These are phyloP conservation scores for Euphrasia confusa DNA, from an alignment of 257 asterid genomes.

Conservation along the genomic window DNA sequence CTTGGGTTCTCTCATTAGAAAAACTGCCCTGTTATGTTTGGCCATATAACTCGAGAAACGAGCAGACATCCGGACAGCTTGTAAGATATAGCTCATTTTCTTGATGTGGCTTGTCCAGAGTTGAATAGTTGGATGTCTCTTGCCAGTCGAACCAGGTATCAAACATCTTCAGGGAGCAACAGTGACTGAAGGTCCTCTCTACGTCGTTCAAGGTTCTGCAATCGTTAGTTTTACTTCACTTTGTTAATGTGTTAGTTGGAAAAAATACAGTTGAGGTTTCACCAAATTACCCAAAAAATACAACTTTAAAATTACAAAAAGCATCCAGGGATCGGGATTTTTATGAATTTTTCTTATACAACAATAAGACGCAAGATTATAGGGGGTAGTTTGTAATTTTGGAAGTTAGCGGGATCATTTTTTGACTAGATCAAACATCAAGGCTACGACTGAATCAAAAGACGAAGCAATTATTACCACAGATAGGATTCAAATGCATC, in stretches of 20 bases:
- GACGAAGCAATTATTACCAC: background rate
- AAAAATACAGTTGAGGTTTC: too few species aligned
- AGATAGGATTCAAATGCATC: background rate
- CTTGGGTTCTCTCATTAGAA: background rate
- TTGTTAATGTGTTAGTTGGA: background rate
- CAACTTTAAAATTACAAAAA: too few species aligned
- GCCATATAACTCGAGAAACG: background rate
- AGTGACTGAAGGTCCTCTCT: conserved; percentile 81
- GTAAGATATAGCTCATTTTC: conserved; percentile 5
- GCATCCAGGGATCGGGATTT: too few species aligned
- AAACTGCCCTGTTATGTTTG: background rate
- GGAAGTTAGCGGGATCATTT: background rate
- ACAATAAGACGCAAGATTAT: background rate
- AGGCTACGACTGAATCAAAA: background rate
- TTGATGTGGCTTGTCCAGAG: background rate
- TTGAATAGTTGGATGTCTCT: background rate
- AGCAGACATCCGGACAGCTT: background rate
- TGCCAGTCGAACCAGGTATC: conserved; percentile 23
- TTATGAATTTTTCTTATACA: too few species aligned
- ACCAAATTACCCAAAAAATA: too few species aligned
- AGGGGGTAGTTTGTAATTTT: background rate
- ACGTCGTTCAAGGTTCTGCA: conserved; percentile 75
- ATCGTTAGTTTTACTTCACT: conserved; percentile 20
- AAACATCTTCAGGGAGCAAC: conserved; percentile 41
- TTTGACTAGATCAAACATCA: background rate